Evolutionary conservation across 345 rosid species (phyloP).

Genomic region (Orychophragmus violaceus): DNA sequence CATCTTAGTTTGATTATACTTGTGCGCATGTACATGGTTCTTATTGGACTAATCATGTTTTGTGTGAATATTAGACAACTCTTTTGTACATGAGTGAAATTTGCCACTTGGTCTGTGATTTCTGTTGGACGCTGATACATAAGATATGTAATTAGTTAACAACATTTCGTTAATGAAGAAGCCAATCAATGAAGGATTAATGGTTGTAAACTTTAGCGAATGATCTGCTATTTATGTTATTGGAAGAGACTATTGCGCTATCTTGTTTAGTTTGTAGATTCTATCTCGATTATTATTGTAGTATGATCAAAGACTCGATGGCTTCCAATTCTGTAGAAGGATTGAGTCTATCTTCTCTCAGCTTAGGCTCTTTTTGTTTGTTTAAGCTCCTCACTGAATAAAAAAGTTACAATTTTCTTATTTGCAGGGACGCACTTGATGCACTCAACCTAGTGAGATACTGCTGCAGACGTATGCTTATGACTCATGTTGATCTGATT

Average conservation of each 20-base stretch:
- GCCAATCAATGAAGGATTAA: background rate
- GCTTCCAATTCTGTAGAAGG: background rate
- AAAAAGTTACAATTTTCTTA: background rate
- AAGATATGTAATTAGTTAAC: background rate
- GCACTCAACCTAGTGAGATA: slow-evolving; percentile 79
- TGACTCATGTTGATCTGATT: slow-evolving; percentile 98
- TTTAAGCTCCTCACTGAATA: no score
- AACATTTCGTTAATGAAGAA: background rate
- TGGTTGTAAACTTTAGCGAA: background rate
- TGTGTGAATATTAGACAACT: background rate
- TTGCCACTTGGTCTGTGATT: background rate
- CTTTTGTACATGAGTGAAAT: background rate
- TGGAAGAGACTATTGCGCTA: background rate
- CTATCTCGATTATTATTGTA: background rate
- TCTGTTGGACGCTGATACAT: background rate
- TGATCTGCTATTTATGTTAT: background rate
- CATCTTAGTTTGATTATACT: no score
- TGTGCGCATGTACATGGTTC: background rate
- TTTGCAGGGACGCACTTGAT: slow-evolving; percentile 92
- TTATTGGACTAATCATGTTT: no score
- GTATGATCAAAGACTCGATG: background rate
- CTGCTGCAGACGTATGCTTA: slow-evolving; percentile 97
- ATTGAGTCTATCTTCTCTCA: no score
- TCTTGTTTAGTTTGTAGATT: background rate
- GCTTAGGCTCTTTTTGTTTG: no score